Evolutionary conservation across 129 eudicot species (phyloP), one percentile per base, ranked within the genome.

Genomic region (Lonicera japonica): DNA sequence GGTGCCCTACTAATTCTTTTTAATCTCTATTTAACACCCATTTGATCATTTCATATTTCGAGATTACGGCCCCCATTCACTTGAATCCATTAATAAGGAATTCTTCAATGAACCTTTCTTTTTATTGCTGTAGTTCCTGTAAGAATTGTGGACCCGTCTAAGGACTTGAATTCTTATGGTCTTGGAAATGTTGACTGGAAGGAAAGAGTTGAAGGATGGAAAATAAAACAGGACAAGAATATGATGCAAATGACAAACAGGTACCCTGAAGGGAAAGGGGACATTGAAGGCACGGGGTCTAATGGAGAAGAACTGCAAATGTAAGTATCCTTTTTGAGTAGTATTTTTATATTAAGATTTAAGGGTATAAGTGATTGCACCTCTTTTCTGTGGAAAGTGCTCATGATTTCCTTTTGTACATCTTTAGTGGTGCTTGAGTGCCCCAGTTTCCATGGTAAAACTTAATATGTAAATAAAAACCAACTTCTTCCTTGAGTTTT

Each of bases 141-240:
- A 34, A 88, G 96, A 79, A 85, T 85, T 25, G 94, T 88, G 61
- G 96, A 88, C 72, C 96, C 96, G 14, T 84, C 96, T 5, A 88
- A 84, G 78, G 94, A 88, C 76, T 70, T 88, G 65, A 82, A 79
- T 61, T 79, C 94, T 21, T 88, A 88, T 65, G 96, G 96, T 24
- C 86, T 84, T 7, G 89, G 89, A 52, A 82, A 73, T 79, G 89
- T 88, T 14, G 96, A 84, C 75, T 84, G 96, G 96, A 88, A 88
- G 75, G 94, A 88, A 75, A 79, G 96, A 70, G 89, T 88, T 43
- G 96, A 88, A 72, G 79, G 94, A 18, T 88, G 96, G 96, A 88
- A 88, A 54, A 68, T 87, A 43, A 88, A 88, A 71, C 96, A 88
- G 69, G 86, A 90, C 63, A 86, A 84, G 66, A 83, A 81, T 70